Conservation (phyloP, 2,329 filamentous ascomycete species). For the Trichophyton schoenleinii region DNA sequence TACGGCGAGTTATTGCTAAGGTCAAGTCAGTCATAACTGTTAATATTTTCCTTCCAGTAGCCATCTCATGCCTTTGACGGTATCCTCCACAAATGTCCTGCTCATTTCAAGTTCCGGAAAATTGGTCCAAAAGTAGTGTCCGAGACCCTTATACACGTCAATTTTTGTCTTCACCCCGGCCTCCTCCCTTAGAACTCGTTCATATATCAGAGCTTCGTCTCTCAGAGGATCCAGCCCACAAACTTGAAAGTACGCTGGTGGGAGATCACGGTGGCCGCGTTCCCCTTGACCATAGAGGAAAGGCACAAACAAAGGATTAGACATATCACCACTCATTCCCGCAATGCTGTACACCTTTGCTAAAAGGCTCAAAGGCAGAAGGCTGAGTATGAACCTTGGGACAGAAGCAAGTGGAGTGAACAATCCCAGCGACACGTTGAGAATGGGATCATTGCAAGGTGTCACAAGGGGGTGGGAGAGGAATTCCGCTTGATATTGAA, state of each 20-base stretch:
- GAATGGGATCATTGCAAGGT: neutral
- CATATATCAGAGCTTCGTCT: slow-evolving; percentile 2
- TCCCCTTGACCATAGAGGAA: neutral
- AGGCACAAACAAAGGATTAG: neutral
- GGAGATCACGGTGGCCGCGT: neutral
- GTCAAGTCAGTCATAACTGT: neutral
- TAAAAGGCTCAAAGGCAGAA: neutral
- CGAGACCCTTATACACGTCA: neutral
- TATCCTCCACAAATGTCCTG: neutral
- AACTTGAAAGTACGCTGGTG: neutral
- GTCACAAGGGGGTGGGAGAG: neutral
- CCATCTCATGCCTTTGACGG: neutral
- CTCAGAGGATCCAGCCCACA: slow-evolving; percentile 1
- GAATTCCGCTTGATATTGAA: neutral
- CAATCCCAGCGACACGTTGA: neutral
- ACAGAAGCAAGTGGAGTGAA: neutral
- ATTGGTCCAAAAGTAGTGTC: neutral
- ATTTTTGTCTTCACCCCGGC: neutral
- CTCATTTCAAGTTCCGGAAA: neutral
- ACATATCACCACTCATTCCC: slow-evolving; percentile 1
- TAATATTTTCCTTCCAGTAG: neutral
- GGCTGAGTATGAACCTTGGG: neutral
- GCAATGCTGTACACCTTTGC: neutral
- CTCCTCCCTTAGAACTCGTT: neutral
- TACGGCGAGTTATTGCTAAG: neutral